These are phyloP conservation scores for Tillandsia leiboldiana DNA, from an alignment of 176 grass and related monocot species.

Conservation along the genomic window DNA sequence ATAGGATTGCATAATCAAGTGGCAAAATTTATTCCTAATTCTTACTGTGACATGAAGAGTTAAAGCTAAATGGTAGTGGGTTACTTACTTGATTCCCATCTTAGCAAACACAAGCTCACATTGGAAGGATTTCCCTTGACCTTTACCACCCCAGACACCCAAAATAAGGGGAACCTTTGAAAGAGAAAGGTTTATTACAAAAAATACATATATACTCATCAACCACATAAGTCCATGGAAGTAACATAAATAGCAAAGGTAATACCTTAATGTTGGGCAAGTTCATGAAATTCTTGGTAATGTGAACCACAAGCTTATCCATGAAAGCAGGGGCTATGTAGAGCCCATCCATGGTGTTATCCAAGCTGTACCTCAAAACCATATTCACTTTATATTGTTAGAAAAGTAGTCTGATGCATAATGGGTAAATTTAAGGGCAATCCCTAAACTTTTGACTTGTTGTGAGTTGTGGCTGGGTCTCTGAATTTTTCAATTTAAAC, in stretches of 20 bases:
- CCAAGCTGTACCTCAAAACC: constrained; percentile 23
- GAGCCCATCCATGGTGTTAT: constrained; percentile 60
- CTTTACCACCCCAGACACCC: constrained; percentile 98
- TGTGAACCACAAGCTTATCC: constrained; percentile 96
- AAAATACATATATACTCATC: neutral
- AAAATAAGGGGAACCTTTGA: constrained; percentile 80
- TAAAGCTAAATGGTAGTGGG: neutral
- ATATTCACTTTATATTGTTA: neutral
- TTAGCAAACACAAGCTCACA: constrained; percentile 91
- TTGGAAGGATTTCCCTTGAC: constrained; percentile 98
- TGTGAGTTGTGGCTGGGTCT: too few relatives aligned
- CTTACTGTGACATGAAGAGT: neutral
- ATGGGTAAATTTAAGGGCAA: too few relatives aligned
- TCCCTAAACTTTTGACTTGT: too few relatives aligned
- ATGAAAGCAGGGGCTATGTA: constrained; percentile 90
- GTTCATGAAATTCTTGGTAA: constrained; percentile 93
- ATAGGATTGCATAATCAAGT: too few relatives aligned
- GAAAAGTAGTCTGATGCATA: too few relatives aligned
- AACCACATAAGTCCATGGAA: neutral
- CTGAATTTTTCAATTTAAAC: too few relatives aligned
- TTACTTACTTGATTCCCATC: constrained; percentile 80
- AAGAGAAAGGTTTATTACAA: neutral
- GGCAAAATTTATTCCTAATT: too few relatives aligned
- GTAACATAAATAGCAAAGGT: neutral
- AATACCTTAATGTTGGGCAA: constrained; percentile 87